Base-by-base conservation (phyloP, 768 basidiomycete genomes). In the Fistulinella prunicolor region DNA sequence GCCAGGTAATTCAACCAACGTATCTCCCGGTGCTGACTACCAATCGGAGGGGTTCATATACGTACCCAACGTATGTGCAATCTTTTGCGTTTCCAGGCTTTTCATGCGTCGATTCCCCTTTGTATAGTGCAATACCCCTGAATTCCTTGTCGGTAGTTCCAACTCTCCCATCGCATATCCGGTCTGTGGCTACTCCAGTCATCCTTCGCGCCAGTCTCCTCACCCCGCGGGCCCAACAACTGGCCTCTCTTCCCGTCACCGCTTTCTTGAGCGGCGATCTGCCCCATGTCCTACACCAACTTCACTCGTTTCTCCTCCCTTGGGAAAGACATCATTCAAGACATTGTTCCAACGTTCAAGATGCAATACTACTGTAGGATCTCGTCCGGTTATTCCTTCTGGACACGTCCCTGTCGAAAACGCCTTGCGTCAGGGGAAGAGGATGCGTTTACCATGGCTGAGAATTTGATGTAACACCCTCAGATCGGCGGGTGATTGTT, bases 111-210 rank as follows among this genome's bases (percentile, higher is more conserved):
- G 10, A n/a, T 19, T 29, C 20, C 44, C 4, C n/a, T 38, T 19
- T n/a, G 12, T 32, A 16, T 46, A 63, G 56, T 34, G 58, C 32
- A 23, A 58, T 28, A 59, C 62, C 6, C 64, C 66, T n/a, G 64
- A 64, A 44, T 67, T 67, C 44, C 64, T 64, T 6, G 64, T 44
- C 20, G 68, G 66, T 6, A 57, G 61, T 36, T 67, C 68, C 12
- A 57, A 50, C 41, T 69, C 68, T 38, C 61, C 57, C 6, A 21
- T 69, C 34, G 66, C 51, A 22, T 65, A 64, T 23, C 65, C 67
- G 4, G 59, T 59, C 21, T 49, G 49, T 38, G 68, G 66, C 29
- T 67, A 67, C 44, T 58, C 51, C 13, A 67, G 65, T 38, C 60
- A 49, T 37, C 56, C 62, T 51, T 47, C 48, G n/a, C 53, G 43